These are phyloP conservation scores for Backusella macrospora DNA, from an alignment of 192 early-diverging fungal species.

Conservation along the genomic window DNA sequence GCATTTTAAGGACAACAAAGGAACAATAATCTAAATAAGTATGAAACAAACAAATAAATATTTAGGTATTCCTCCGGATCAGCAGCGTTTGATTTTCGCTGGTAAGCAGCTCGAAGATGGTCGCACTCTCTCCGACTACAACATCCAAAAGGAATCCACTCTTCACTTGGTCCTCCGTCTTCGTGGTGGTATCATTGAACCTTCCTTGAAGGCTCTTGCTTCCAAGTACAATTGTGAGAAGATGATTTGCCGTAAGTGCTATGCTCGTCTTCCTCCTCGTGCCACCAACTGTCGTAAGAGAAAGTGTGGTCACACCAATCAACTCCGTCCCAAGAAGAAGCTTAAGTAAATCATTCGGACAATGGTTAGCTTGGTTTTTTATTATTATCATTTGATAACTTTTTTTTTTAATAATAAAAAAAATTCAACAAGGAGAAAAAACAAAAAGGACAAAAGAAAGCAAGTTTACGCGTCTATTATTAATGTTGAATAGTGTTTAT, in stretches of 20 bases:
- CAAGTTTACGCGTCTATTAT: not conserved
- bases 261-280: constrained; percentile 98
- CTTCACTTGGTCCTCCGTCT: constrained; percentile 96
- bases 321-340: constrained; percentile 99
- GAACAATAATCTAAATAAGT: not conserved
- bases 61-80: constrained; percentile 94
- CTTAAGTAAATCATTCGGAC: constrained; percentile 40
- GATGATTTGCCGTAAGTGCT: constrained; percentile 99
- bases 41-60: not conserved
- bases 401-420: constrained; percentile 5
- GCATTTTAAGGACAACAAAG: too few species aligned
- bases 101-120: constrained; percentile 99
- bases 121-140: constrained; percentile 97
- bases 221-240: constrained; percentile 99
- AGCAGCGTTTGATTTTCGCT: constrained; percentile 99
- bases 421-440: not conserved
- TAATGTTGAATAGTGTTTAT: not conserved
- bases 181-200: constrained; percentile 98
- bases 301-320: constrained; percentile 99
- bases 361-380: not conserved
- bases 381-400: not conserved
- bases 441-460: not conserved
- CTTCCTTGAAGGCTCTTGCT: constrained; percentile 96
- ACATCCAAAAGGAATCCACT: constrained; percentile 99
- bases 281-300: constrained; percentile 99